Evolutionary conservation across 441 rosid species (phyloP), one percentile per base, ranked within the genome.

Genomic region (Adansonia gregorii): DNA sequence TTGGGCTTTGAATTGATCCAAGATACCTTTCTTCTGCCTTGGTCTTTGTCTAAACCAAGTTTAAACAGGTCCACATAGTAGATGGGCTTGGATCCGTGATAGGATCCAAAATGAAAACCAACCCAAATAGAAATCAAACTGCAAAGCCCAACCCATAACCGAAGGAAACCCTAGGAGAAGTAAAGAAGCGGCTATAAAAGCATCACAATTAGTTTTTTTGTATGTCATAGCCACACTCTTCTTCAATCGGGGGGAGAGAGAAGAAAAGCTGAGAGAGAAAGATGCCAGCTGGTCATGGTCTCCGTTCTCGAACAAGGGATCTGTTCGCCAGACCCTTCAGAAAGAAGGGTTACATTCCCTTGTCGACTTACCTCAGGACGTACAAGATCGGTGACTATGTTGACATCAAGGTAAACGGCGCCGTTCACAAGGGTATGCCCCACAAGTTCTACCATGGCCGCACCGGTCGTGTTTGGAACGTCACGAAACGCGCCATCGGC

Each of bases 311-410:
- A 56, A 56, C 61, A 56, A 56, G 61, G 61, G 61, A 56, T 56
- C 19, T 19, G 1, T 56, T 56, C 61, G 19, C 61, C 61, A 17
- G 27, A 19, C 24, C 24, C 24, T 56, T 19, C 61, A 56, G 61
- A 19, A 56, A 56, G 61, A 56, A 56, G 61, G 61, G 61, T 56
- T 56, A 56, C 61, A 56, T 56, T 56, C 61, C 61, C 9, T 56
- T 56, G 61, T 6, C 61, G 8, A 56, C 61, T 8, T 56, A 56
- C 61, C 61, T 56, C 27, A 56, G 61, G 61, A 56, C 27, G 2
- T 56, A 56, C 61, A 56, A 56, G 61, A 56, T 56, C 24, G 61
- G 61, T 8, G 27, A 56, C 22, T 19, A 17, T 56, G 61, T 56
- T 9, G 61, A 56, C 9, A 24, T 56, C 11, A 56, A 56, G 61